These are phyloP conservation scores for Schizothecium vesticola DNA, from an alignment of 495 filamentous ascomycete genomes.

Conservation along the genomic window DNA sequence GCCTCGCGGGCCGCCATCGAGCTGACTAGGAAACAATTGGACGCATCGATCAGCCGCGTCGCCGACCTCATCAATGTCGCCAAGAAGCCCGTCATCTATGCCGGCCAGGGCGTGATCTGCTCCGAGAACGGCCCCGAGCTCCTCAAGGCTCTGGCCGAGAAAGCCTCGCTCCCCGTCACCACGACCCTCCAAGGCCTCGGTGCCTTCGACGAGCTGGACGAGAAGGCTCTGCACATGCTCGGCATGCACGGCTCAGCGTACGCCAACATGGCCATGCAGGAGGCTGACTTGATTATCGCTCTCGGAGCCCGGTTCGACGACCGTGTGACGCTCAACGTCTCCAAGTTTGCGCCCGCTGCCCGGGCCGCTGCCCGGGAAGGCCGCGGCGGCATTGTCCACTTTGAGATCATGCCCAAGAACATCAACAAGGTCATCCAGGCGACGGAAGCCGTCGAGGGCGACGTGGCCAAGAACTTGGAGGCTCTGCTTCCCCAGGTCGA, in stretches of 20 bases:
- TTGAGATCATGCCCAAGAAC: constrained; percentile 80
- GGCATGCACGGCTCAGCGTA: constrained; percentile 79
- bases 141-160: constrained; percentile 64
- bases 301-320: constrained; percentile 75
- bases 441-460: constrained; percentile 73
- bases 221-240: constrained; percentile 75
- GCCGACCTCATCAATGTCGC: constrained; percentile 64
- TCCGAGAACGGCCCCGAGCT: constrained; percentile 60
- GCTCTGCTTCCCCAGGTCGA: constrained; percentile 66
- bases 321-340: constrained; percentile 60
- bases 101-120: constrained; percentile 64
- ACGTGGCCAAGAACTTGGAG: constrained; percentile 64
- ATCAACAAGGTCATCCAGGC: constrained; percentile 85
- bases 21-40: constrained; percentile 52
- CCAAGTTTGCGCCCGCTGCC: constrained; percentile 64
- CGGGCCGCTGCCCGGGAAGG: constrained; percentile 61
- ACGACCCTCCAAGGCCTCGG: constrained; percentile 75
- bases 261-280: constrained; percentile 75
- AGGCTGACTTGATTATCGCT: constrained; percentile 71
- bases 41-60: constrained; percentile 55
- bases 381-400: constrained; percentile 74
- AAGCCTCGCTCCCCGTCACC: constrained; percentile 69
- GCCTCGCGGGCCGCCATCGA: constrained; percentile 62
- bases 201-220: constrained; percentile 70
- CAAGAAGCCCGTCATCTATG: constrained; percentile 73